Evolutionary conservation across 2,329 filamentous ascomycete species (phyloP).

Genomic region (Diaporthe humulicola): DNA sequence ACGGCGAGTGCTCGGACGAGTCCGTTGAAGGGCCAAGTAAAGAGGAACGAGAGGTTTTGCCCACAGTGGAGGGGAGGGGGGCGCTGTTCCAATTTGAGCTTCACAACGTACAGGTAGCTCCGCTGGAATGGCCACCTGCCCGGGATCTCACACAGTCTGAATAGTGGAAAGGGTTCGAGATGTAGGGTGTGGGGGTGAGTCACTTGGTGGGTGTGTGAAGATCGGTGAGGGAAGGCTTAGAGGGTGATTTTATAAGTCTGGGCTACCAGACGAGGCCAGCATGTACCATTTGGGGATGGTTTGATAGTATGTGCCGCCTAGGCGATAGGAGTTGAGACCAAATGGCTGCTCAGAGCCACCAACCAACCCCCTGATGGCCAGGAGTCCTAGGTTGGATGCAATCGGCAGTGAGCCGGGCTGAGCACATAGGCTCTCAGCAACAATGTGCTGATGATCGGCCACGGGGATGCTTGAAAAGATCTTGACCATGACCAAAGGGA

Average conservation of each 20-base stretch:
- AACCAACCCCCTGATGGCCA: constrained; percentile 3
- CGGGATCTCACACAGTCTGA: constrained; percentile 43
- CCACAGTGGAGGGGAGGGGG: constrained; percentile 41
- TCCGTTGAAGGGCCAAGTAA: constrained; percentile 29
- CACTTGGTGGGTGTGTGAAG: constrained; percentile 53
- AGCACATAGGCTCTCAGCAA: constrained; percentile 37
- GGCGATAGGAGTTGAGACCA: constrained; percentile 19
- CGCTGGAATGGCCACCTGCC: constrained; percentile 29
- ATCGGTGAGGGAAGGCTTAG: constrained; percentile 55
- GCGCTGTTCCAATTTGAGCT: constrained; percentile 47
- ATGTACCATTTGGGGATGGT: constrained; percentile 25
- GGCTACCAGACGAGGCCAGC: constrained; percentile 40
- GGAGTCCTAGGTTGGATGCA: constrained; percentile 16
- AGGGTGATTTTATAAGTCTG: constrained; percentile 53
- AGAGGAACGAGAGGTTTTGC: constrained; percentile 38
- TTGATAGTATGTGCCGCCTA: constrained; percentile 32
- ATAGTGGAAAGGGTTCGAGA: constrained; percentile 42
- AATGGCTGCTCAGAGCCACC: constrained; percentile 23
- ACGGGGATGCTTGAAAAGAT: constrained; percentile 32
- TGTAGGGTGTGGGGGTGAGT: constrained; percentile 51
- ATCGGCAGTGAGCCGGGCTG: constrained; percentile 31
- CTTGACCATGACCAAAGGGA: constrained; percentile 31
- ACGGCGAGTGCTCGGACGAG: constrained; percentile 32
- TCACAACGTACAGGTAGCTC: constrained; percentile 37
- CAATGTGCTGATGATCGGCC: constrained; percentile 27